Evolutionary conservation across 805 yeast species (phyloP).

Genomic region (Saturnispora bothae): DNA sequence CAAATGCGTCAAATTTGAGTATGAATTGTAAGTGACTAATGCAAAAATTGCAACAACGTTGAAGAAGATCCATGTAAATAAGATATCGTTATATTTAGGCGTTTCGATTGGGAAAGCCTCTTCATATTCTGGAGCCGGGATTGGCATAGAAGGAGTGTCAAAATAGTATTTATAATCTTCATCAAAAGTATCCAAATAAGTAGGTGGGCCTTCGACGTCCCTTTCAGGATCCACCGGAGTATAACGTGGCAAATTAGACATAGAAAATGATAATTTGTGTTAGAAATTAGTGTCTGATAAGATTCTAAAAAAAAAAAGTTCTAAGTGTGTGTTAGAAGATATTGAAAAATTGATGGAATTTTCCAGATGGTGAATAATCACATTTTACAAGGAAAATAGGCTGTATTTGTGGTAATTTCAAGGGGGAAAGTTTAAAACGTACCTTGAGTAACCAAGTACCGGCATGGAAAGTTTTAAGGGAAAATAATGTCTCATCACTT

Average conservation of each 20-base stretch:
- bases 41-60: conserved; percentile 16
- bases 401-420: too few relatives aligned
- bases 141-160: conserved; percentile 24
- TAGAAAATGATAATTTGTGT: too few relatives aligned
- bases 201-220: conserved; percentile 4
- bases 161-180: conserved; percentile 23
- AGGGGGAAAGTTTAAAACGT: neutral
- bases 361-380: neutral
- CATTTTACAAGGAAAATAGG: neutral
- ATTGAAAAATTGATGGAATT: neutral
- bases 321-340: neutral
- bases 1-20: neutral
- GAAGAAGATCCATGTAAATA: conserved; percentile 45
- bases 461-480: neutral
- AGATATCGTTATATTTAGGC: conserved; percentile 64
- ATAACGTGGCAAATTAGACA: conserved; percentile 6
- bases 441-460: neutral
- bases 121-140: conserved; percentile 37
- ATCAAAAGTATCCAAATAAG: conserved; percentile 17
- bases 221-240: conserved; percentile 1
- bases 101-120: conserved; percentile 55
- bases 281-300: too few relatives aligned
- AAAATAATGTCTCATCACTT: neutral
- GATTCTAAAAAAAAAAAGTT: neutral
- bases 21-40: conserved; percentile 10